Conservation (phyloP, 805 yeast species). For the Nakazawaea wickerhamii region DNA sequence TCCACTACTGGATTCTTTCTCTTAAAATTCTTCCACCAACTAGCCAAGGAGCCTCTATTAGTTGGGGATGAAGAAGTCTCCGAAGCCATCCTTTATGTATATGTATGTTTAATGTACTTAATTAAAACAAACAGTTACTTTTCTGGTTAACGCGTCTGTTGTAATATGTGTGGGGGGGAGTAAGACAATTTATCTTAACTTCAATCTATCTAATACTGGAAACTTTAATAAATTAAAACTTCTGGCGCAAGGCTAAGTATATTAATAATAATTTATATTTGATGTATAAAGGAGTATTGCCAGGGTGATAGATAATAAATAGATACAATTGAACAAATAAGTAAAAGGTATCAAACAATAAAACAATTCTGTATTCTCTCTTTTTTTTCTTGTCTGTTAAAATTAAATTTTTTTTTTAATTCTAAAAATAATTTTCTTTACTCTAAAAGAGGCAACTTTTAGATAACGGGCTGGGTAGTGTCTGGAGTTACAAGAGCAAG, state of each 20-base stretch:
- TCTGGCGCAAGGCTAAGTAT: too few species aligned
- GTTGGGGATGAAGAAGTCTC: constrained; percentile 21
- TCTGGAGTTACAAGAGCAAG: neutral
- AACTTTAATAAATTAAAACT: too few species aligned
- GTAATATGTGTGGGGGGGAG: too few species aligned
- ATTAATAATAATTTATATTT: too few species aligned
- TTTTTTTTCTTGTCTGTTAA: neutral
- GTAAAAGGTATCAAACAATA: neutral
- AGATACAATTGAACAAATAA: neutral
- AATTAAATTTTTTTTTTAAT: neutral
- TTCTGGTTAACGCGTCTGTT: neutral
- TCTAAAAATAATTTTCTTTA: constrained; percentile 2
- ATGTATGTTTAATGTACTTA: neutral
- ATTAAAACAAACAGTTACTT: too few species aligned
- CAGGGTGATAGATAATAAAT: neutral
- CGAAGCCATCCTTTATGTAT: neutral
- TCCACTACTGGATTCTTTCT: constrained; percentile 14
- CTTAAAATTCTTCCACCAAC: constrained; percentile 27
- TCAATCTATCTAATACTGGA: too few species aligned
- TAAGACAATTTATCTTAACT: too few species aligned
- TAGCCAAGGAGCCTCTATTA: constrained; percentile 21
- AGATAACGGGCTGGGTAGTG: constrained; percentile 12
- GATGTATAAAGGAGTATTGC: neutral
- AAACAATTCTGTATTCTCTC: neutral
- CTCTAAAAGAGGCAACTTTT: constrained; percentile 1